Conservation (phyloP, 2,329 filamentous ascomycete species). For the Fusarium vanettenii region DNA sequence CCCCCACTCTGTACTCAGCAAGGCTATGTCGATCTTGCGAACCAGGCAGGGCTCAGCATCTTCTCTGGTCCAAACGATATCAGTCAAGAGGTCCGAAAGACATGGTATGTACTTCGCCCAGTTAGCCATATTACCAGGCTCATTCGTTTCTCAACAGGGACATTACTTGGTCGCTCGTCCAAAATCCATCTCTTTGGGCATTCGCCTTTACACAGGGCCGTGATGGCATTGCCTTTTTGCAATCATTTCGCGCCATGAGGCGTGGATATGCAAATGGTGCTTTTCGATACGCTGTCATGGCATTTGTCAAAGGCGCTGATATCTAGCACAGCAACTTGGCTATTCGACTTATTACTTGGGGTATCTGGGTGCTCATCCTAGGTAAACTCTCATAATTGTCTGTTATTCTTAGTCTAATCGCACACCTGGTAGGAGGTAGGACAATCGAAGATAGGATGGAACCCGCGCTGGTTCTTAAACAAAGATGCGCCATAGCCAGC, state of each 20-base stretch:
- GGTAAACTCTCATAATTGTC: background rate
- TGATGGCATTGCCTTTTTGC: slow-evolving; percentile 70
- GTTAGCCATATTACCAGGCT: background rate
- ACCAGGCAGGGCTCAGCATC: slow-evolving; percentile 59
- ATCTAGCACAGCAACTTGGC: background rate
- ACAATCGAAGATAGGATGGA: background rate
- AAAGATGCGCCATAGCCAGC: background rate
- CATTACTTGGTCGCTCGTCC: slow-evolving; percentile 70
- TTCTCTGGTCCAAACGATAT: slow-evolving; percentile 65
- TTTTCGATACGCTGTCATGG: slow-evolving; percentile 70
- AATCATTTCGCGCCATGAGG: slow-evolving; percentile 71
- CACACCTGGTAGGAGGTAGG: background rate
- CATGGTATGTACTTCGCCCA: slow-evolving; percentile 60
- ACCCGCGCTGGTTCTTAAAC: background rate
- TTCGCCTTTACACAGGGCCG: slow-evolving; percentile 70
- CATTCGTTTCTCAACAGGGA: slow-evolving; percentile 56
- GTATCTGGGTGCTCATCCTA: background rate
- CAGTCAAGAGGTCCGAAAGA: slow-evolving; percentile 67
- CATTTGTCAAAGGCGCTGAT: slow-evolving; percentile 58
- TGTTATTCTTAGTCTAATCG: background rate
- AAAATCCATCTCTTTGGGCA: slow-evolving; percentile 70
- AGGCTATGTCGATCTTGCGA: slow-evolving; percentile 64
- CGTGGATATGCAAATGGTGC: slow-evolving; percentile 68
- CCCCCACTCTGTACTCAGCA: slow-evolving; percentile 65
- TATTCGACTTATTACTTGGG: background rate